A percentile compares a stretch with the other conserved stretches of the same genome.
Evolutionary conservation across 768 basidiomycete species (phyloP).

Genomic region (Auricularia cornea): DNA sequence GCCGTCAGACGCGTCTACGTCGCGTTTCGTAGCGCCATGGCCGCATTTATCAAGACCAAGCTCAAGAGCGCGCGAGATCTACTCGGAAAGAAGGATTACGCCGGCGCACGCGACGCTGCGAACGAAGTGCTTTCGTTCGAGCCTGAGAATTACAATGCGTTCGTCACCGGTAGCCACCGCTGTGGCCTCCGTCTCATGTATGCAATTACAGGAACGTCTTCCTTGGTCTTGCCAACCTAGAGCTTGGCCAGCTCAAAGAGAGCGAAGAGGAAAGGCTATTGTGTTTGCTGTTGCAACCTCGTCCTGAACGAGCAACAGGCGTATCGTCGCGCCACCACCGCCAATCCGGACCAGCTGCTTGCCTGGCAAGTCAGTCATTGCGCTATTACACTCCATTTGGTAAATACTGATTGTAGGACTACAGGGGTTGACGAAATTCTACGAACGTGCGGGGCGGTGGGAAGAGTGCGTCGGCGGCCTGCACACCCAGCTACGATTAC

Average conservation of each 20-base stretch:
- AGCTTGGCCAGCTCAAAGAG: conserved; percentile 58
- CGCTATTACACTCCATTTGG: background rate
- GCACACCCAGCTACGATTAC: conserved; percentile 47
- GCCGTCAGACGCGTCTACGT: too few species aligned
- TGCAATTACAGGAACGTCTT: conserved; percentile 69
- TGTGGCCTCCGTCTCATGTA: background rate
- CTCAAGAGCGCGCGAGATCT: conserved; percentile 75
- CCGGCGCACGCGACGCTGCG: conserved; percentile 57
- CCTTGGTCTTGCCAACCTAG: conserved; percentile 68
- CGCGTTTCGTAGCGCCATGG: conserved; percentile 5
- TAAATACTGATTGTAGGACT: conserved; percentile 3
- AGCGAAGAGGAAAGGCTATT: conserved; percentile 73
- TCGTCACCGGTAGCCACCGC: conserved; percentile 21
- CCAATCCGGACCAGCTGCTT: conserved; percentile 60
- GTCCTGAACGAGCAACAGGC: conserved; percentile 26
- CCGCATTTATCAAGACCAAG: conserved; percentile 51
- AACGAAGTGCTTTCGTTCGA: conserved; percentile 64
- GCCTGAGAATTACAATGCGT: conserved; percentile 83
- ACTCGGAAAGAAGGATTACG: conserved; percentile 67
- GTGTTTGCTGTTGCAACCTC: background rate
- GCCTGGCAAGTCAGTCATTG: conserved; percentile 71
- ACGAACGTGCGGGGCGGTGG: conserved; percentile 58
- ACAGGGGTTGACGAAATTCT: conserved; percentile 66
- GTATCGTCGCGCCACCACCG: conserved; percentile 67
- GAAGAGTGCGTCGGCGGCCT: conserved; percentile 46